These are phyloP conservation scores for Pseudogymnoascus sp. DNA, from an alignment of 2,329 filamentous ascomycete genomes.

Conservation along the genomic window DNA sequence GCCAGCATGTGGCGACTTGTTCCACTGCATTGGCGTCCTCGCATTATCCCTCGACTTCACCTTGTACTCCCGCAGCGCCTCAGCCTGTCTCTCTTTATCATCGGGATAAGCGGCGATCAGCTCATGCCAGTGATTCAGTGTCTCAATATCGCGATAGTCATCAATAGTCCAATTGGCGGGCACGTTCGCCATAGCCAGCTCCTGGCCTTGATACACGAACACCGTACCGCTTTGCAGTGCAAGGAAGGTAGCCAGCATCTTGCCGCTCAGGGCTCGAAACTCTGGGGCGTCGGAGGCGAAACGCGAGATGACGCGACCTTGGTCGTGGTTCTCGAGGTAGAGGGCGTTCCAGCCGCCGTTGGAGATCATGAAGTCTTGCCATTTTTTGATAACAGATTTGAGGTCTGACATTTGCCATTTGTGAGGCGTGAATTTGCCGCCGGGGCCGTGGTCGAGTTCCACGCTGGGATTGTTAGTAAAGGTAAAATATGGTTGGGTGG, in stretches of 20 bases:
- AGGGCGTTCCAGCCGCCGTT: slow-evolving; percentile 51
- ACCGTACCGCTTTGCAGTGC: slow-evolving; percentile 46
- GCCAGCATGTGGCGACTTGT: slow-evolving; percentile 50
- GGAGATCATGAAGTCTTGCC: slow-evolving; percentile 44
- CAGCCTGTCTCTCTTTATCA: slow-evolving; percentile 33
- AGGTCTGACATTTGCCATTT: slow-evolving; percentile 32
- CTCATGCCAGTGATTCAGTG: slow-evolving; percentile 42
- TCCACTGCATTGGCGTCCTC: slow-evolving; percentile 67
- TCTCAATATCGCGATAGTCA: slow-evolving; percentile 63
- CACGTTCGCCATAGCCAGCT: slow-evolving; percentile 52
- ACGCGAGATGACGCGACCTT: slow-evolving; percentile 43
- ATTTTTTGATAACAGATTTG: slow-evolving; percentile 41
- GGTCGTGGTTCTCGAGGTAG: slow-evolving; percentile 53
- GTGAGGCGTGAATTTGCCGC: slow-evolving; percentile 40
- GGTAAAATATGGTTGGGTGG: slow-evolving; percentile 5
- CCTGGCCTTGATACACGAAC: slow-evolving; percentile 55
- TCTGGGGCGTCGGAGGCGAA: slow-evolving; percentile 38
- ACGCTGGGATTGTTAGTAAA: slow-evolving; percentile 31
- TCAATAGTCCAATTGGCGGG: slow-evolving; percentile 51
- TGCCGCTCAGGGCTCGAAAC: slow-evolving; percentile 37
- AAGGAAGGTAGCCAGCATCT: slow-evolving; percentile 47
- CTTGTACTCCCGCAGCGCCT: slow-evolving; percentile 43
- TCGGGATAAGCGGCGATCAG: slow-evolving; percentile 28
- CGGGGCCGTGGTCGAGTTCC: slow-evolving; percentile 40
- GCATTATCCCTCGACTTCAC: slow-evolving; percentile 61